phyloP scores from a whole-genome alignment of 1,139 yeast species.

The Kodamaea anthophila region DNA sequence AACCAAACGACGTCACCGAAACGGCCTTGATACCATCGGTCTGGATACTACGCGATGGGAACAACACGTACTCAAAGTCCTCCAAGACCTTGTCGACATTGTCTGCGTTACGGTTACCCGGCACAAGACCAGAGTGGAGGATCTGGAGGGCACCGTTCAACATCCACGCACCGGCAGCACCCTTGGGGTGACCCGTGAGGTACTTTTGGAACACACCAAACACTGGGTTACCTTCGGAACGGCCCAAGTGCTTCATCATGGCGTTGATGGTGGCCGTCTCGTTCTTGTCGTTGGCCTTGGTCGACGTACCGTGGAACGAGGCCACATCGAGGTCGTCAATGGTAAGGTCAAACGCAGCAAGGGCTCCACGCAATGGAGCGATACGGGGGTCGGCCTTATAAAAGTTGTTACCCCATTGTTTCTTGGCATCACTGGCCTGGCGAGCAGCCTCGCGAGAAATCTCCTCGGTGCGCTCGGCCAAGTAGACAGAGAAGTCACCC shows the following conservation, averaged over 20 bases:
- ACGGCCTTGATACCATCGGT: conserved; percentile 98
- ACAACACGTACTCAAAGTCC: conserved; percentile 80
- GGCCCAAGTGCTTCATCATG: conserved; percentile 93
- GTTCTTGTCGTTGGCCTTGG: conserved; percentile 97
- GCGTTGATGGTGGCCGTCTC: conserved; percentile 86
- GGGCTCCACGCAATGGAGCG: conserved; percentile 94
- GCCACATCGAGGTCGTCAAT: conserved; percentile 95
- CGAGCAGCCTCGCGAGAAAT: conserved; percentile 77
- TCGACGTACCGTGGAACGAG: conserved; percentile 99
- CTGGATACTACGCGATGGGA: conserved; percentile 88
- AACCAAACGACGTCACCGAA: conserved; percentile 94
- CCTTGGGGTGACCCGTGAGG: conserved; percentile 99
- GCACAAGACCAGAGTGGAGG: conserved; percentile 87
- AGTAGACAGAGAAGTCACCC: conserved; percentile 49
- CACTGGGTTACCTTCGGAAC: conserved; percentile 96
- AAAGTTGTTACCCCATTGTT: conserved; percentile 95
- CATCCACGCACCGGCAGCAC: conserved; percentile 99
- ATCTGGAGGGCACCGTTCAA: conserved; percentile 96
- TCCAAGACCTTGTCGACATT: conserved; percentile 81
- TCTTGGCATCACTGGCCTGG: conserved; percentile 85
- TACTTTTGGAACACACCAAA: conserved; percentile 97
- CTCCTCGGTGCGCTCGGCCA: conserved; percentile 82
- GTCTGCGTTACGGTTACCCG: conserved; percentile 99
- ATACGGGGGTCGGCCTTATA: conserved; percentile 87
- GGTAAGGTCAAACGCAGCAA: conserved; percentile 88